phyloP scores from a whole-genome alignment of 2,329 filamentous ascomycete genomes.

The Herpotrichia juniperi region DNA sequence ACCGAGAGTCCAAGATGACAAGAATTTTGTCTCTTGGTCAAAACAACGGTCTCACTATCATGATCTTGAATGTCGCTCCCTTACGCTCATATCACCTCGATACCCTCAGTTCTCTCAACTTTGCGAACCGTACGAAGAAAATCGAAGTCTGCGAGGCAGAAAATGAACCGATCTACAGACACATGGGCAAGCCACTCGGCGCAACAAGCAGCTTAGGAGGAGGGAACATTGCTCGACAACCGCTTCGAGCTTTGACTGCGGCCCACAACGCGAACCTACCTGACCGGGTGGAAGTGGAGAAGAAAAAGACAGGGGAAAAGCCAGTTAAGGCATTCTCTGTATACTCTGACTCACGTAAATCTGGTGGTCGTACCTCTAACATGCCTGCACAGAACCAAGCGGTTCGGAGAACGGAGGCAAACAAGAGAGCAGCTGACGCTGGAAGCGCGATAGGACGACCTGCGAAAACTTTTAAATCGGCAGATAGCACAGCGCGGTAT shows the following conservation, averaged over 20 bases:
- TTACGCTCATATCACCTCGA: constrained; percentile 93
- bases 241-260: constrained; percentile 76
- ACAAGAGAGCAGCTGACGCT: constrained; percentile 53
- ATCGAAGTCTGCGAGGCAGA: constrained; percentile 96
- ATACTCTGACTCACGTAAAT: constrained; percentile 69
- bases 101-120: constrained; percentile 90
- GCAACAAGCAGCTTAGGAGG: constrained; percentile 41
- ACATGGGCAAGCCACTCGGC: constrained; percentile 46
- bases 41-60: constrained; percentile 93
- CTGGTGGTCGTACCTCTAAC: constrained; percentile 33
- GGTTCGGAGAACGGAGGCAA: constrained; percentile 44
- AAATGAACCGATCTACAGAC: constrained; percentile 83
- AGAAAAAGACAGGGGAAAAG: constrained; percentile 63
- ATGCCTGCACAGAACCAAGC: constrained; percentile 40
- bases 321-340: constrained; percentile 86
- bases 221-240: constrained; percentile 67
- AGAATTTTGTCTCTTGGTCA: constrained; percentile 89
- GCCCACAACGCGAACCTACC: constrained; percentile 75
- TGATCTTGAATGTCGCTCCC: constrained; percentile 94
- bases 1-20: constrained; percentile 97
- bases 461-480: constrained; percentile 44
- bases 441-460: constrained; percentile 45
- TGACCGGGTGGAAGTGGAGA: constrained; percentile 55
- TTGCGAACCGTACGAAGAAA: constrained; percentile 93
- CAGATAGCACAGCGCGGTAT: constrained; percentile 39